Evolutionary conservation across 2,329 filamentous ascomycete species (phyloP), one percentile per base, ranked within the genome.

Genomic region (Aspergillus transmontanensis): DNA sequence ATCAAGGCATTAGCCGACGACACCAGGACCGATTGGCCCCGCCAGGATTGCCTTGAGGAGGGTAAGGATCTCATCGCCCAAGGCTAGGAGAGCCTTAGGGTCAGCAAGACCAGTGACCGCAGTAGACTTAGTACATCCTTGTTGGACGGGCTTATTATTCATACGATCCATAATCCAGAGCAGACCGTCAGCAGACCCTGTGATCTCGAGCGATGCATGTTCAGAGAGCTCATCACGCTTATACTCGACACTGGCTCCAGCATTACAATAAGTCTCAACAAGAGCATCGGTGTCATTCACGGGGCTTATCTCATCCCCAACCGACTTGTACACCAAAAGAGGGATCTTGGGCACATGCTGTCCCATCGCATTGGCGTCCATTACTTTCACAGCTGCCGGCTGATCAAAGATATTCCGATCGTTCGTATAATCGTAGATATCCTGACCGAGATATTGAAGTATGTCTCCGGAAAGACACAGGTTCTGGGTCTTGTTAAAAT

Each of bases 281-380:
- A 84, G 66, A 0, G 64, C 72, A 59, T 86, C 83, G 3, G 80
- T 84, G 34, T 81, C 79, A 5, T 66, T 72, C 3, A 83, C 73
- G 4, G 75, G 72, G 9, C 77, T 81, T 57, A 83, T 72, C 59
- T 85, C 79, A 43, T 86, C 84, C 2, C 69, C 63, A 21, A 81
- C 76, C 0, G 83, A 80, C 64, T 86, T 85, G 71, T 86, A 85
- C 3, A 83, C 69, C 63, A 83, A 82, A 7, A 85, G 58, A 0
- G 84, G 84, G 69, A 84, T 82, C 12, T 73, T 64, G 0, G 83
- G 84, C 0, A 78, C 71, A 57, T 81, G 77, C 26, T 75, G 72
- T 16, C 77, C 78, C 75, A 80, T 75, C 6, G 65, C 65, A 55
- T 73, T 73, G 12, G 57, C 66, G 2, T 68, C n/a, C 6, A 74